Base-by-base conservation (phyloP, 2,329 filamentous ascomycete genomes). In the Stagonosporopsis rhizophila region DNA sequence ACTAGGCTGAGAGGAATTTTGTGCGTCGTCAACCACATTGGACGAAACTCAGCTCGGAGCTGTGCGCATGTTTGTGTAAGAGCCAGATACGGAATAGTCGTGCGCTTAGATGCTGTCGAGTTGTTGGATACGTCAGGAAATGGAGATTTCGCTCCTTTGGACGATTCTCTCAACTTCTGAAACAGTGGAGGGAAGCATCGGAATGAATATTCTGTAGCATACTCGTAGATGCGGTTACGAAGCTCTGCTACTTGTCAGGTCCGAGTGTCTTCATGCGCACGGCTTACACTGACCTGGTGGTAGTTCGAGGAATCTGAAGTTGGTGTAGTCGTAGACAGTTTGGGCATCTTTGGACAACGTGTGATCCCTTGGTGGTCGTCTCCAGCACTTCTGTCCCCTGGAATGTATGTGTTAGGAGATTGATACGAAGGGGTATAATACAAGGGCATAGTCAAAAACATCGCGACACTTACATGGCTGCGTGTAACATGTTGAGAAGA, bases 11-110 rank as follows among this genome's bases (percentile, higher is more conserved):
- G 51, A 2, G 61, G 62, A n/a, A 71, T 62, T 2, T 41, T 48
- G 37, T 70, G 62, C 0, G 51, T 58, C 0, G 61, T 54, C n/a
- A 71, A 49, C 67, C 69, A 73, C 20, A 58, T 55, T 2, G 60
- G 58, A 17, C 65, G 66, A 23, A 73, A 72, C 15, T 71, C 69
- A 4, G 52, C 53, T n/a, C 69, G 66, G 8, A 72, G 64, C 9
- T 55, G 47, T 8, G 46, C 20, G 37, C 65, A 70, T 0, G 53
- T 53, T 37, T 73, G 69, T 1, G 65, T 67, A 2, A 70, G 34
- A 14, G 52, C 56, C 6, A 68, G 56, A 46, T 60, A 68, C 4
- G 68, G 67, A 12, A 70, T 55, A 1, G 51, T 25, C 14, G 32
- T 52, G 4, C 19, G 40, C 19, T 19, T 15, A 12, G 28, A 1